Conservation (phyloP, 2,329 filamentous ascomycete genomes). For the Shiraia sp. region DNA sequence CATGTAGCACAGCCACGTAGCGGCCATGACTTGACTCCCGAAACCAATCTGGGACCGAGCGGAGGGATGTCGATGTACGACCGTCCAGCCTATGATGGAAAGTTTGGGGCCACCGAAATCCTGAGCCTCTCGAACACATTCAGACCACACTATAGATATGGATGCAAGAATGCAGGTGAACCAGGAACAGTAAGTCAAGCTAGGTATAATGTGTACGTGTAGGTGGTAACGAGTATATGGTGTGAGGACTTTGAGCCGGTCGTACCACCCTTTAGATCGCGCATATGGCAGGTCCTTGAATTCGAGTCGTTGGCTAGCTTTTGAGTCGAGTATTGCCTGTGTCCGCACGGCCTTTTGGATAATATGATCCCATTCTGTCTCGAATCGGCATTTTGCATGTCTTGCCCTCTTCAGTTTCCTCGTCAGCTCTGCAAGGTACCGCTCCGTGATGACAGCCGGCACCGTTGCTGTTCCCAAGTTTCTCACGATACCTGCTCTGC, state of each 20-base stretch:
- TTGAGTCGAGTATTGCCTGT: conserved; percentile 83
- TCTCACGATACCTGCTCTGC: conserved; percentile 40
- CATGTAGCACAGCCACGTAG: conserved; percentile 95
- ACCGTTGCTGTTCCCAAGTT: conserved; percentile 51
- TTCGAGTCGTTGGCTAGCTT: conserved; percentile 77
- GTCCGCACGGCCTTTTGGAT: conserved; percentile 74
- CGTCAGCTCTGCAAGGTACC: conserved; percentile 89
- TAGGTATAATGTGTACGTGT: conserved; percentile 74
- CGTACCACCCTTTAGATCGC: conserved; percentile 50
- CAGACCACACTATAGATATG: conserved; percentile 86
- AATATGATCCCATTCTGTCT: conserved; percentile 82
- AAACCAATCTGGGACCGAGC: conserved; percentile 79
- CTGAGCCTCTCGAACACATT: conserved; percentile 79
- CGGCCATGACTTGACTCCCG: conserved; percentile 80
- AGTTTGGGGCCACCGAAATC: conserved; percentile 62
- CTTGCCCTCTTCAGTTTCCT: conserved; percentile 78
- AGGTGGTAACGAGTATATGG: conserved; percentile 82
- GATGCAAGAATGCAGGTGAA: conserved; percentile 74
- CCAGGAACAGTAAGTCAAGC: conserved; percentile 67
- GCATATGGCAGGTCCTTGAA: conserved; percentile 62
- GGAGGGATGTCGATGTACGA: conserved; percentile 75
- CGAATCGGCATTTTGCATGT: conserved; percentile 80
- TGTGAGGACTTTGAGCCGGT: conserved; percentile 63
- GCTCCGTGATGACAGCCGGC: conserved; percentile 86
- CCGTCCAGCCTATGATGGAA: conserved; percentile 69